These are phyloP conservation scores for Ophiostoma tasmaniense DNA, from an alignment of 2,329 filamentous ascomycete species.

Conservation along the genomic window DNA sequence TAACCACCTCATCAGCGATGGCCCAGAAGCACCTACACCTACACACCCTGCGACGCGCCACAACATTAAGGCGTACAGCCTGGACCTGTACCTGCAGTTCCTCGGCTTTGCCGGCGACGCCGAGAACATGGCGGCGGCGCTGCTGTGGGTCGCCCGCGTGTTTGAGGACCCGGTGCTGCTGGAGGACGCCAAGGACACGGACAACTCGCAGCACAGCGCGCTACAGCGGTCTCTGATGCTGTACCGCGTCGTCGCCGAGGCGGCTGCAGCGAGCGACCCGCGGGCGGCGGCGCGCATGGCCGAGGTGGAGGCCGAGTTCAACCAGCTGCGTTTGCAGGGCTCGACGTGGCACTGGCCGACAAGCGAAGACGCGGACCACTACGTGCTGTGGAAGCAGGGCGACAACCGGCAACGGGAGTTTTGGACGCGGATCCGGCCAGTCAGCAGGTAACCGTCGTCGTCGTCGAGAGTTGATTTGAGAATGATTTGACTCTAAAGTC, in stretches of 20 bases:
- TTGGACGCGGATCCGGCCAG: conserved; percentile 19
- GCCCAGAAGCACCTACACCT: background rate
- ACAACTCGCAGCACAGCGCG: conserved; percentile 29
- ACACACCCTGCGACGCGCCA: conserved; percentile 28
- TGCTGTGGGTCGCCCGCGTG: conserved; percentile 50
- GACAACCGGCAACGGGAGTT: conserved; percentile 15
- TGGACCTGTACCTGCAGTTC: conserved; percentile 55
- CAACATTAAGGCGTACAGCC: conserved; percentile 36
- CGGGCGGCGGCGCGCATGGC: background rate
- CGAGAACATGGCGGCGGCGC: conserved; percentile 46
- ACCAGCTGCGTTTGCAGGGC: background rate
- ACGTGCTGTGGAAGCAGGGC: conserved; percentile 23
- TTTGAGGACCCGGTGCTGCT: conserved; percentile 31
- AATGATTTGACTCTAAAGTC: background rate
- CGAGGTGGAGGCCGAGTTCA: background rate
- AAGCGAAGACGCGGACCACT: conserved; percentile 26
- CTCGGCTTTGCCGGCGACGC: conserved; percentile 54
- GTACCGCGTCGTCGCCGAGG: conserved; percentile 38
- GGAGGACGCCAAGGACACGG: conserved; percentile 30
- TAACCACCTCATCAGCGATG: conserved; percentile 22
- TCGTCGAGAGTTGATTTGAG: background rate
- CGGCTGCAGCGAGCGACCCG: conserved; percentile 14
- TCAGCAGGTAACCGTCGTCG: background rate
- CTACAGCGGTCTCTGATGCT: conserved; percentile 25
- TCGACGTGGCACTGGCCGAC: conserved; percentile 33